Conservation (phyloP, 352 stramenopile species). For the Blastocystis sp. region DNA sequence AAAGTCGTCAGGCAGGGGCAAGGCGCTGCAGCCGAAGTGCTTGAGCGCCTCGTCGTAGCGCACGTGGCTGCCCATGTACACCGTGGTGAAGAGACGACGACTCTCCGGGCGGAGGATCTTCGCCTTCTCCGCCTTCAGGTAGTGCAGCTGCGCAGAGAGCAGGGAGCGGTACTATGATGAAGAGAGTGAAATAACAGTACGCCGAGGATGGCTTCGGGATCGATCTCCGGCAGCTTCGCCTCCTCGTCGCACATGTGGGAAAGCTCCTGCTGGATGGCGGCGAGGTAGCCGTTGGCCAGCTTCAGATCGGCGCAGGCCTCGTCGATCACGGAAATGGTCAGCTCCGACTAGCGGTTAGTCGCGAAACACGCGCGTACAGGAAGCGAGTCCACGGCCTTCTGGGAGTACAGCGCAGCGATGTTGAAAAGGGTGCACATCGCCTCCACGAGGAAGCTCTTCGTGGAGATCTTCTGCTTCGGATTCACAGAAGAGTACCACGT, state of each 20-base stretch:
- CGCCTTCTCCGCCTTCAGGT: conserved; percentile 33
- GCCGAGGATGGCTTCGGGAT: not conserved
- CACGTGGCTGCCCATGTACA: conserved; percentile 28
- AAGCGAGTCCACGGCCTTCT: conserved; percentile 2
- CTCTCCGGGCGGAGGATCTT: not conserved
- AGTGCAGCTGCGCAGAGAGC: conserved; percentile 2
- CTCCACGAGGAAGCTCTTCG: conserved; percentile 6
- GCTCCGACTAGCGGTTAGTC: not conserved
- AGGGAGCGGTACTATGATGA: conserved; percentile 7
- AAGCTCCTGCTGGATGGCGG: not conserved
- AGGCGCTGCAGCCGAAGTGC: not conserved
- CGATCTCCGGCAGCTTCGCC: conserved; percentile 3
- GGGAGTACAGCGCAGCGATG: conserved; percentile 32
- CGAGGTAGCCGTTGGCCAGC: not conserved
- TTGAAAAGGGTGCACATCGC: conserved; percentile 14
- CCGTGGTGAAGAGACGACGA: not conserved
- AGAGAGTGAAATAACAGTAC: conserved; percentile 1
- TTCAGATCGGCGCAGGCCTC: not conserved
- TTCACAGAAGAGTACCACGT: not conserved
- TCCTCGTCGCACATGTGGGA: not conserved
- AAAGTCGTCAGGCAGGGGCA: not conserved
- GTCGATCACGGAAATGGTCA: not conserved
- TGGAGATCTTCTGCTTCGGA: not conserved
- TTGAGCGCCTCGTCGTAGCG: conserved; percentile 21
- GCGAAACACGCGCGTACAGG: not conserved